Base-by-base conservation (phyloP, 371 early-diverging fungal species). In the Choanephora cucurbitarum region DNA sequence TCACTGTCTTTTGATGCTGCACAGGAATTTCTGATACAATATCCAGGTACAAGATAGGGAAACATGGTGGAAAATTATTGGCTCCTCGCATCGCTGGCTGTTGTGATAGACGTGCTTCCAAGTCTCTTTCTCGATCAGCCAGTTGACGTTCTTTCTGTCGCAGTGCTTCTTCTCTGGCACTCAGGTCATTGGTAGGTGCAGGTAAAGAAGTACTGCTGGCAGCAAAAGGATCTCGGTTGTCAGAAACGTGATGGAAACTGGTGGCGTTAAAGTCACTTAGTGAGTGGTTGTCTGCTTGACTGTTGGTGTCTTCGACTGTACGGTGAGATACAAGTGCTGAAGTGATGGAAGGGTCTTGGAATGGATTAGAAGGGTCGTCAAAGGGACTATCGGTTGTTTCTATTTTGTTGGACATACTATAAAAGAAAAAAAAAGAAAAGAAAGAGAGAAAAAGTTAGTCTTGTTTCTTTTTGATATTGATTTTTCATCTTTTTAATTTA, bases 21-120 rank as follows among this genome's bases (percentile, higher is more conserved):
- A 73, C 73, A 5, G 92, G 91, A 42, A 94, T 91, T 67, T 92
- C 92, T 5, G 57, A 60, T 3, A 82, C 73, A 56, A 90, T 92
- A 58, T 91, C 82, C 60, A 91, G 83, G 70, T 91, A 91, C 70
- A 93, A 81, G 57, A 92, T 66, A 7, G 92, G 92, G 46, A 89
- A 91, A 60, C 91, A 88, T 23, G 90, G 90, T 1, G 94, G 94
- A 58, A 91, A 88, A 62, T 91, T 93, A 70, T 91, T 90, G 48
- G 89, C 84, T 32, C 86, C 67, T 10, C 62, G 48, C n/a, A 70
- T 52, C 1, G 59, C 7, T 3, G 28, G 28, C 7, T 28, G 18
- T 58, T 61, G 19, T 69, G 74, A 59, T 77, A 14, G 77, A 44
- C 82, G 82, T 24, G 71, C 55, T 42, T 70, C 66, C n/a, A 88